A percentile compares a stretch with the other conserved stretches of the same genome.
These are phyloP conservation scores for Termitomyces sp. DNA, from an alignment of 768 basidiomycete species.

Conservation along the genomic window DNA sequence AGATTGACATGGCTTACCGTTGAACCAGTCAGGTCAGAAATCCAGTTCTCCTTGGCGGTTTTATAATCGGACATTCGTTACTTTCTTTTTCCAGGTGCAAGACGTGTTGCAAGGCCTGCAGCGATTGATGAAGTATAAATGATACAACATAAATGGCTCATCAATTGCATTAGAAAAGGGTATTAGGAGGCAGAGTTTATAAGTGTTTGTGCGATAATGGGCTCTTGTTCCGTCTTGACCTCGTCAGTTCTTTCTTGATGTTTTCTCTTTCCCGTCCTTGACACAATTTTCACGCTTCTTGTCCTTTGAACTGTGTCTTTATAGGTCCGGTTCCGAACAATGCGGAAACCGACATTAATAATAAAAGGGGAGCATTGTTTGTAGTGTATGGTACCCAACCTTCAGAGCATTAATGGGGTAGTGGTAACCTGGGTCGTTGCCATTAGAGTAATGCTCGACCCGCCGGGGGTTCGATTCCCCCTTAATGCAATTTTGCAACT, in stretches of 20 bases:
- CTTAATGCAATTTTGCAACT: constrained; percentile 72
- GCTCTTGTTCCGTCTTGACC: no score
- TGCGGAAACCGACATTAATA: no score
- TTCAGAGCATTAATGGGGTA: not conserved
- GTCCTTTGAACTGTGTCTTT: no score
- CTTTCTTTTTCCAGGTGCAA: not conserved
- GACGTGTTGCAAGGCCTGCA: not conserved
- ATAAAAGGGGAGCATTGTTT: no score
- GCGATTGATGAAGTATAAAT: not conserved
- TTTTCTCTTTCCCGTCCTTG: no score
- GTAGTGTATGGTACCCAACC: no score
- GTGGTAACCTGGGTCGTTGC: not conserved
- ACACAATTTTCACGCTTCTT: no score
- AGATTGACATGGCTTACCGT: constrained; percentile 62
- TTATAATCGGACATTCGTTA: constrained; percentile 46
- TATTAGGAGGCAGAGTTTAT: not conserved
- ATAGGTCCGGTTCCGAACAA: no score
- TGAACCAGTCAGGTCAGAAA: constrained; percentile 68
- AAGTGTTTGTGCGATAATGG: not conserved
- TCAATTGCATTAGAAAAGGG: not conserved
- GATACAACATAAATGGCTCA: not conserved
- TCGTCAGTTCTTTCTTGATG: no score
- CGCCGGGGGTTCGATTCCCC: constrained; percentile 87
- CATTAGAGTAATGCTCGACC: constrained; percentile 39
- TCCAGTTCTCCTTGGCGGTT: constrained; percentile 74